These are phyloP conservation scores for Petunia axillaris DNA, from an alignment of 257 asterid genomes.

Conservation along the genomic window DNA sequence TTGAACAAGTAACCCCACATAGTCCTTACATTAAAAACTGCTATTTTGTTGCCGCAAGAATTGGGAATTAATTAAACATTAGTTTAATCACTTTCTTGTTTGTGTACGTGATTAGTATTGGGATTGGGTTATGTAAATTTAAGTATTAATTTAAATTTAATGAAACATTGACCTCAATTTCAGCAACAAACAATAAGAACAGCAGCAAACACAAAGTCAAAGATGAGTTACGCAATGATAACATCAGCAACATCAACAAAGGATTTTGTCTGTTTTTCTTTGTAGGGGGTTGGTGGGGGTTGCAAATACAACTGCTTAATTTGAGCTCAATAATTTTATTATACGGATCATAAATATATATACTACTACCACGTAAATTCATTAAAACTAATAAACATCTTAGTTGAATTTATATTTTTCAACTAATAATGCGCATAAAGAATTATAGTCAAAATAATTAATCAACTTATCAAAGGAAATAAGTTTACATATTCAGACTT, in stretches of 20 bases:
- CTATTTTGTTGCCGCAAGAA: slow-evolving; percentile 47
- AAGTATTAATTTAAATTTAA: background rate
- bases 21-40: slow-evolving; percentile 33
- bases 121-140: slow-evolving; percentile 18
- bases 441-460: too few relatives aligned
- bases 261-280: background rate
- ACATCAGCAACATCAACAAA: slow-evolving; percentile 31
- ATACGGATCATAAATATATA: too few relatives aligned
- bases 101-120: slow-evolving; percentile 23
- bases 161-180: slow-evolving; percentile 30
- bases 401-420: too few relatives aligned
- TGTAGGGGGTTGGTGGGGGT: background rate
- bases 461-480: too few relatives aligned
- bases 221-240: slow-evolving; percentile 26
- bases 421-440: too few relatives aligned
- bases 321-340: background rate
- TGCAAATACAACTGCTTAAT: background rate
- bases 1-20: slow-evolving; percentile 31
- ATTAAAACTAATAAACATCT: too few relatives aligned
- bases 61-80: slow-evolving; percentile 30
- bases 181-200: slow-evolving; percentile 30
- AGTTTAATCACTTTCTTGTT: background rate
- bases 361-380: too few relatives aligned
- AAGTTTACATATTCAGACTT: too few relatives aligned
- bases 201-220: slow-evolving; percentile 38